phyloP scores from a whole-genome alignment of 345 rosid species.

The Carallia brachiata region DNA sequence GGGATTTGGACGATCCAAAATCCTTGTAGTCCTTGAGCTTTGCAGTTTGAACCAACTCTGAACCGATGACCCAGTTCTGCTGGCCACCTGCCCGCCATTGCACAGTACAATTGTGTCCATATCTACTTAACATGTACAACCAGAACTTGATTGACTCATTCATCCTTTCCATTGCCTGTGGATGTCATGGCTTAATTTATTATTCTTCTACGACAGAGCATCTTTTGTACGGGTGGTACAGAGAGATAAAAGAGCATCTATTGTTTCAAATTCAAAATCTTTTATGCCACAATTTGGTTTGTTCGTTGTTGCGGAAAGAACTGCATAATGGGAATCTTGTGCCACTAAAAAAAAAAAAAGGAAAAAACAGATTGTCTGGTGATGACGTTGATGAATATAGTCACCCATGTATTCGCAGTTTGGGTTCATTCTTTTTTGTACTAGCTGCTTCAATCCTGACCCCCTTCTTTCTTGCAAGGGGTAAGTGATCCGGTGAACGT shows the following conservation, averaged over 20 bases:
- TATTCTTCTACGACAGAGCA: not conserved
- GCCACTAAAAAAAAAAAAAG: not conserved
- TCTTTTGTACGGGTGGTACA: not conserved
- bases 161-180: no score
- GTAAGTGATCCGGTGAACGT: no score
- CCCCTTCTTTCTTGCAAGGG: not conserved
- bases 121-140: no score
- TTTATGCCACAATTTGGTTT: not conserved
- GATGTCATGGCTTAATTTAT: not conserved
- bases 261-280: not conserved
- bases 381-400: not conserved
- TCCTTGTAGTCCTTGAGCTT: no score
- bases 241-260: not conserved
- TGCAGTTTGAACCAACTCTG: no score
- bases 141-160: no score
- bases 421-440: not conserved
- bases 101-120: no score
- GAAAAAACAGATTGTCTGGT: not conserved
- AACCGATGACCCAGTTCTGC: no score
- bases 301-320: not conserved
- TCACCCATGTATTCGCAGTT: not conserved
- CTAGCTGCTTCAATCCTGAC: not conserved
- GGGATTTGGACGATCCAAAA: no score
- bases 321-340: not conserved
- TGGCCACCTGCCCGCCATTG: no score